Conservation (phyloP, 1,284 basidiomycete species). For the Fomitopsis schrenkii region DNA sequence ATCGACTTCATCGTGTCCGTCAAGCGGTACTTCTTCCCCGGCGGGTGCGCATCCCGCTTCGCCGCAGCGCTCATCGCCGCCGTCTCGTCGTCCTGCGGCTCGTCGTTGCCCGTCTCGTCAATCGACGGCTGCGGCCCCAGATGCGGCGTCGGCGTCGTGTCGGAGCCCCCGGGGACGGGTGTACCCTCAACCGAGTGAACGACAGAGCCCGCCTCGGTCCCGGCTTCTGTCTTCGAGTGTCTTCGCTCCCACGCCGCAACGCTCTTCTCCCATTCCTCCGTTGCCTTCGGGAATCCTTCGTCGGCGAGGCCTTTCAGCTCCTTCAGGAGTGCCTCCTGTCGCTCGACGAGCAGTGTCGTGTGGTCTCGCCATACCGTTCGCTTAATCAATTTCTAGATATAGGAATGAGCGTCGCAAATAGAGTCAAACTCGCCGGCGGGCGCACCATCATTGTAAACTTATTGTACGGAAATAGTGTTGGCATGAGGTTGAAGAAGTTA, state of each 20-base stretch:
- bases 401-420: not conserved
- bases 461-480: constrained; percentile 88
- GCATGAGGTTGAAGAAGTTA: constrained; percentile 88
- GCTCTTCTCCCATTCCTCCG: constrained; percentile 70
- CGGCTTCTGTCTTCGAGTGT: constrained; percentile 38
- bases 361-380: constrained; percentile 73
- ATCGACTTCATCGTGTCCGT: constrained; percentile 73
- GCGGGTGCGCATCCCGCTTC: constrained; percentile 49
- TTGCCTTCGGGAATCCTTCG: constrained; percentile 61
- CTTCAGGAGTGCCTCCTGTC: constrained; percentile 59
- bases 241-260: constrained; percentile 64
- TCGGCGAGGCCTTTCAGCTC: constrained; percentile 56
- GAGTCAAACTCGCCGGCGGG: not conserved
- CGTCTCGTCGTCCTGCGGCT: constrained; percentile 28
- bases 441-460: constrained; percentile 83
- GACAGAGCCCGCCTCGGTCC: constrained; percentile 21
- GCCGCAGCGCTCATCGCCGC: constrained; percentile 23
- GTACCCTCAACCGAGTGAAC: constrained; percentile 34
- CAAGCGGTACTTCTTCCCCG: constrained; percentile 66
- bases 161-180: constrained; percentile 20
- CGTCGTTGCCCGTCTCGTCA: constrained; percentile 21
- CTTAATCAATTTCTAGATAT: constrained; percentile 73
- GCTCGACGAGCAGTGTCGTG: constrained; percentile 52
- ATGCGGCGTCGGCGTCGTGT: constrained; percentile 20
- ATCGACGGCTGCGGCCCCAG: constrained; percentile 17